A percentile compares a stretch with the other conserved stretches of the same genome.
These are phyloP conservation scores for Boletales sp. DNA, from an alignment of 768 basidiomycete genomes.

Conservation along the genomic window DNA sequence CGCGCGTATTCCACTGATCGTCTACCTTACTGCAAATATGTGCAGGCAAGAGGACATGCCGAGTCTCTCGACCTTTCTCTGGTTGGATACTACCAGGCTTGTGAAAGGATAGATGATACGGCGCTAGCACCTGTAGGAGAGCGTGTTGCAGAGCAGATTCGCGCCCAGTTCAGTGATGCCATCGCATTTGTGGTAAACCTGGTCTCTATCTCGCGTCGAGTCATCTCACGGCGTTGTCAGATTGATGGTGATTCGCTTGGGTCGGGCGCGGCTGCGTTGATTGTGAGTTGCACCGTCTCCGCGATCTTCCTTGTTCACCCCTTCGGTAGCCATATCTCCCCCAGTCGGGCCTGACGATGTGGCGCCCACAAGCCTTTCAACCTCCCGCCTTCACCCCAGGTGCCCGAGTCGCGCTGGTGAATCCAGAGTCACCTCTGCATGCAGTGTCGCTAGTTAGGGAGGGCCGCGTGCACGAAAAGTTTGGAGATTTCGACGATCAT, in stretches of 20 bases:
- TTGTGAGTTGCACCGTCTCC: conserved; percentile 41
- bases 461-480: conserved; percentile 47
- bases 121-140: conserved; percentile 65
- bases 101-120: conserved; percentile 57
- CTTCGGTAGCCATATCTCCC: conserved; percentile 49
- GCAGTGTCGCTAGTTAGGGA: conserved; percentile 51
- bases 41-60: conserved; percentile 59
- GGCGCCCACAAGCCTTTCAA: conserved; percentile 44
- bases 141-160: conserved; percentile 54
- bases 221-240: conserved; percentile 29
- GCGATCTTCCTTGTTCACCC: conserved; percentile 1
- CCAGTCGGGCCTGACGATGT: conserved; percentile 35
- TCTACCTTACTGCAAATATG: not conserved
- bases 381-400: conserved; percentile 42
- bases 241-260: conserved; percentile 60
- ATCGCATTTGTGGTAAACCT: conserved; percentile 64
- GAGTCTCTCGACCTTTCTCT: conserved; percentile 48
- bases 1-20: conserved; percentile 20
- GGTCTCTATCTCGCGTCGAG: not conserved
- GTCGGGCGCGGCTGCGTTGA: conserved; percentile 47
- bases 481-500: conserved; percentile 84
- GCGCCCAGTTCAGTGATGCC: conserved; percentile 51
- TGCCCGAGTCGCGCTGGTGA: conserved; percentile 46
- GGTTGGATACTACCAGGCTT: conserved; percentile 77
- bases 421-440: conserved; percentile 41